Evolutionary conservation across 306 rosid species (phyloP), one percentile per base, ranked within the genome.

Genomic region (Abrus pulchellus): DNA sequence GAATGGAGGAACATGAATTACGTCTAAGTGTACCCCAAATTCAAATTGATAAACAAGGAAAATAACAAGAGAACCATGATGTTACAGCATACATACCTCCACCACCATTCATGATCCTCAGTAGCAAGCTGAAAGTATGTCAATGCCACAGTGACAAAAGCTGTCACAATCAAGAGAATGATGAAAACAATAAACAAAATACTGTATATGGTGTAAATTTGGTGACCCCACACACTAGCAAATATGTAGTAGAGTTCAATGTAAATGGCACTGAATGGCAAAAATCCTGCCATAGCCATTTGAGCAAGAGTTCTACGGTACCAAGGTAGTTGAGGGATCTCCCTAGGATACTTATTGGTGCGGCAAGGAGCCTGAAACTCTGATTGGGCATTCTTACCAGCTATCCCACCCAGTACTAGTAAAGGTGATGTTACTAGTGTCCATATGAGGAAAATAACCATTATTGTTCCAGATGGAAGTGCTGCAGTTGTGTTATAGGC

Each of bases 21-120:
- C 78, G 48, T 75, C 44, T n/a, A 68, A 62, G 7, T 32, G 29
- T 40, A 36, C 33, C 50, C 45, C 36, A 61, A 71, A 41, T 30
- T 63, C 27, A 67, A 36, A 79, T 36, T 38, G 14, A 52, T 44
- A 11, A 82, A 45, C 44, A 56, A 49, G 8, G 30, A 73, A 73
- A 30, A 45, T 1, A 64, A 9, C 2, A 54, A 77, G 44, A 66
- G 13, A n/a, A 65, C 44, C 63, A 9, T 12, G 11, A 49, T 41
- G 70, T 30, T n/a, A 49, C 54, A 65, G 49, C 9, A 38, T 50
- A 67, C 81, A 55, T 82, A 89, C 90, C 90, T 86, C 92, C 87
- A 85, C 89, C 92, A 86, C 92, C 90, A 89, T 63, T 85, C 76
- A 85, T 89, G 92, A 27, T 89, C 92, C 82, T 86, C 92, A 54